Evolutionary conservation across 306 rosid species (phyloP).

Genomic region (Medicago ruthenica): DNA sequence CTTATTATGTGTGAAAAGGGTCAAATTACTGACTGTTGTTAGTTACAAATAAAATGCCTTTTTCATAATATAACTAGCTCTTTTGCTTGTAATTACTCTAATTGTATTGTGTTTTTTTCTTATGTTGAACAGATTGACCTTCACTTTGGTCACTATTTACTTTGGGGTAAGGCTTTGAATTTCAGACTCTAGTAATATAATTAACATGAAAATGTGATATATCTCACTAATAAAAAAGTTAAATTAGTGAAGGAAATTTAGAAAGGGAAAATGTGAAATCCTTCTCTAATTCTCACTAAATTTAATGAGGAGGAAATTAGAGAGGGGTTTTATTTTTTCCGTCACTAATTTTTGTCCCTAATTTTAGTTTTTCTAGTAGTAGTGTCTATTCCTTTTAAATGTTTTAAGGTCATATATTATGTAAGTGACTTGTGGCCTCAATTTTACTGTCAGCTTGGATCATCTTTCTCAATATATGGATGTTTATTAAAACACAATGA

Average conservation of each 20-base stretch:
- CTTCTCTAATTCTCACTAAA: too few relatives aligned
- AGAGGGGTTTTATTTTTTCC: too few relatives aligned
- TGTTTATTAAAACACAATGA: slow-evolving; percentile 49
- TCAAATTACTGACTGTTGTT: background rate
- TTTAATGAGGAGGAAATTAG: too few relatives aligned
- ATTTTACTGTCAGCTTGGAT: slow-evolving; percentile 65
- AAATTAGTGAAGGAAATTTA: too few relatives aligned
- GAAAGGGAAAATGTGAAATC: too few relatives aligned
- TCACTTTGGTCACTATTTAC: slow-evolving; percentile 79
- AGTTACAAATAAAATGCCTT: background rate
- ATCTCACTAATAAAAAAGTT: background rate
- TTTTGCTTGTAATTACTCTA: slow-evolving; percentile 37
- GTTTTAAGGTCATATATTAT: slow-evolving; percentile 5
- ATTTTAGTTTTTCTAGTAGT: too few relatives aligned
- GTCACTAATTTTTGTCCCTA: too few relatives aligned
- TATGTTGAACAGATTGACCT: slow-evolving; percentile 81
- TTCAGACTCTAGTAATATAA: slow-evolving; percentile 28
- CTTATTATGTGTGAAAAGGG: background rate
- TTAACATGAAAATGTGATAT: background rate
- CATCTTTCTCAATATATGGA: slow-evolving; percentile 67
- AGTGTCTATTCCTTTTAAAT: background rate
- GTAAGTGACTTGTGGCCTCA: slow-evolving; percentile 38
- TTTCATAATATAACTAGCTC: too few relatives aligned
- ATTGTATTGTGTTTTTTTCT: slow-evolving; percentile 23
- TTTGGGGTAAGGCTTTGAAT: slow-evolving; percentile 73